Conservation (phyloP, 1,284 basidiomycete genomes). For the Irpex sp. region DNA sequence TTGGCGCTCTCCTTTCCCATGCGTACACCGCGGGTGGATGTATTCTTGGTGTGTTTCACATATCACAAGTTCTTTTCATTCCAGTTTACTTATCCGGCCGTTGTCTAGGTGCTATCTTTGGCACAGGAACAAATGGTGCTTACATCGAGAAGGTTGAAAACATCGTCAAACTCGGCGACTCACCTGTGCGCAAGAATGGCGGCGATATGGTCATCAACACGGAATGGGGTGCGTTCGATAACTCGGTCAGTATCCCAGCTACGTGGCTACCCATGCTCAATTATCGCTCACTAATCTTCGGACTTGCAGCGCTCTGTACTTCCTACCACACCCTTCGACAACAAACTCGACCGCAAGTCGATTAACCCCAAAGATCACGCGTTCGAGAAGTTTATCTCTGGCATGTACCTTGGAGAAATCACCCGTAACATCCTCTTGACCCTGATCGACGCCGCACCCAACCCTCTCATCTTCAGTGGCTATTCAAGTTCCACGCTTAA, state of each 20-base stretch:
- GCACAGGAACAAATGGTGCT: constrained; percentile 97
- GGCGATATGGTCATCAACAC: constrained; percentile 94
- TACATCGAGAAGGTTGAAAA: constrained; percentile 88
- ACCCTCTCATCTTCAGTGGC: constrained; percentile 76
- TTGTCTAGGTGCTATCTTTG: constrained; percentile 75
- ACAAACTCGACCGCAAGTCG: constrained; percentile 86
- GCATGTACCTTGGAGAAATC: constrained; percentile 98
- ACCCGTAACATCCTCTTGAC: constrained; percentile 83
- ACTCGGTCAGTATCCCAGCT: constrained; percentile 54
- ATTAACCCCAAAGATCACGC: constrained; percentile 94
- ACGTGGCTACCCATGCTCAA: not conserved
- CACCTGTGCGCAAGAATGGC: constrained; percentile 52
- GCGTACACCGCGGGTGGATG: constrained; percentile 91
- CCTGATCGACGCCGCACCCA: constrained; percentile 78
- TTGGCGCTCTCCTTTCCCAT: constrained; percentile 89
- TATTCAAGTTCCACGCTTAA: constrained; percentile 73
- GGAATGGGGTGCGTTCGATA: constrained; percentile 97
- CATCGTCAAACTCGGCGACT: constrained; percentile 78
- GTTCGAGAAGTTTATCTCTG: constrained; percentile 98
- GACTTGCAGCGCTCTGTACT: constrained; percentile 69
- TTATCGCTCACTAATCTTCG: constrained; percentile 4
- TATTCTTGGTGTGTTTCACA: constrained; percentile 54
- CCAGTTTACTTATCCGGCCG: not conserved
- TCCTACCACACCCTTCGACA: constrained; percentile 91
- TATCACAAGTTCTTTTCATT: not conserved